Evolutionary conservation across 2,329 filamentous ascomycete species (phyloP), one percentile per base, ranked within the genome.

Genomic region (Phyllosticta citriasiana): DNA sequence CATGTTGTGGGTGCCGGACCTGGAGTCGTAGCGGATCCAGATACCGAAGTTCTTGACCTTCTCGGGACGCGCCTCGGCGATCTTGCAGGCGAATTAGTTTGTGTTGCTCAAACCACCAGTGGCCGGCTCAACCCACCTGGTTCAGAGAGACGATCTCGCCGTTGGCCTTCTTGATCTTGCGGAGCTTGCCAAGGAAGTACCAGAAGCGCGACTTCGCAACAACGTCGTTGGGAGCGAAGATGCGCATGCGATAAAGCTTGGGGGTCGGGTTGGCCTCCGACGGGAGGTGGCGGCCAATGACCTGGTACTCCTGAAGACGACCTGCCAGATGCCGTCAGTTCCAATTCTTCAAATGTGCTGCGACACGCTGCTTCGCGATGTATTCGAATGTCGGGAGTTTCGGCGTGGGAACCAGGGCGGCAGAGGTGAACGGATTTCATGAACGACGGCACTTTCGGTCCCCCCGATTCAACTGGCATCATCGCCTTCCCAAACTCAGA

Each of bases 1-100:
- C 94, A 99, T 99, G 89, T 99, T 99, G 91, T 99, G 94, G 74
- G 94, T 99, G 74, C 94, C 94, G 74, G 94, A 97, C 81, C 94
- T 93, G 66, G 95, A 99, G 84, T 99, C 93, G 84, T 99, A 99
- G 78, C 95, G 92, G 83, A 99, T 88, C 95, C 95, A 99, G 87
- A 99, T 88, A 79, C 94, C 94, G 79, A 99, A 97, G 89, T 97
- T 99, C 91, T 99, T 99, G 86, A 99, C 92, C 86, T 96, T 97
- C 77, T 92, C 84, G 74, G 94, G 94, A 80, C 91, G 91, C 88
- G 97, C 97, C 91, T 99, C 94, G 82, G 86, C 82, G 84, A 99
- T 95, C 92, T 96, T 69, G 63, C 25, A 19, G 14, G 35, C 25
- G 30, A 16, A 57, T 64, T 54, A 62, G 57, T 57, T 7, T n/a